phyloP scores from a whole-genome alignment of 495 filamentous ascomycete species.

The Xylaria palmicola region DNA sequence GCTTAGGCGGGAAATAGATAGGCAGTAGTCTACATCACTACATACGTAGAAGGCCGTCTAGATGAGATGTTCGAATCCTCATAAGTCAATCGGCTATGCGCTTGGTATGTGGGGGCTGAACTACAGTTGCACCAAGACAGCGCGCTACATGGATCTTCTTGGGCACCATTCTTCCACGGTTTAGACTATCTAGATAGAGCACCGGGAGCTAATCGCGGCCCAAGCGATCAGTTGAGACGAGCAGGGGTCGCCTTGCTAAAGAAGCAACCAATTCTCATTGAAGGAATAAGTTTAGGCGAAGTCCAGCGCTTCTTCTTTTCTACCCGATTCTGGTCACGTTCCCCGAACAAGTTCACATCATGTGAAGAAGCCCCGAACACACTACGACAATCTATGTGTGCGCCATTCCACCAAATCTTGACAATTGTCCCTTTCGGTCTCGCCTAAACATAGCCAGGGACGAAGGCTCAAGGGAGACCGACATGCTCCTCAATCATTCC shows the following conservation, averaged over 20 bases:
- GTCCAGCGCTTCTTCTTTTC: not conserved
- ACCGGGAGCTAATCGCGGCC: slow-evolving; percentile 9
- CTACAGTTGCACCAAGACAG: not conserved
- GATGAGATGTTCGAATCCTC: not conserved
- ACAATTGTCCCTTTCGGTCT: not conserved
- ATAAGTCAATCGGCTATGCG: slow-evolving; percentile 1
- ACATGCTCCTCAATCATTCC: not conserved
- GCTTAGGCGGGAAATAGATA: too few relatives aligned
- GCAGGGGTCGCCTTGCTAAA: not conserved
- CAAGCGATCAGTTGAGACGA: slow-evolving; percentile 3
- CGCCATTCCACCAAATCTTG: not conserved
- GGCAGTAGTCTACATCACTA: too few relatives aligned
- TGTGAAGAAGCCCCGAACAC: not conserved
- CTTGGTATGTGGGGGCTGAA: not conserved
- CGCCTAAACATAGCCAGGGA: not conserved
- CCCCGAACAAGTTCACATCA: not conserved
- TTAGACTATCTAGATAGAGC: too few relatives aligned
- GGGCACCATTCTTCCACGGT: not conserved
- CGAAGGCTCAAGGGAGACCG: not conserved
- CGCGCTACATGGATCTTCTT: not conserved
- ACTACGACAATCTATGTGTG: not conserved
- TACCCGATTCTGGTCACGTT: not conserved
- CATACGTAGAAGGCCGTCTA: not conserved
- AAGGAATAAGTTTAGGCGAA: too few relatives aligned
- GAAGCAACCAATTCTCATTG: not conserved